A percentile compares a stretch with the other conserved stretches of the same genome.
These are phyloP conservation scores for Talaromyces sp. DNA, from an alignment of 2,329 filamentous ascomycete genomes.

Conservation along the genomic window DNA sequence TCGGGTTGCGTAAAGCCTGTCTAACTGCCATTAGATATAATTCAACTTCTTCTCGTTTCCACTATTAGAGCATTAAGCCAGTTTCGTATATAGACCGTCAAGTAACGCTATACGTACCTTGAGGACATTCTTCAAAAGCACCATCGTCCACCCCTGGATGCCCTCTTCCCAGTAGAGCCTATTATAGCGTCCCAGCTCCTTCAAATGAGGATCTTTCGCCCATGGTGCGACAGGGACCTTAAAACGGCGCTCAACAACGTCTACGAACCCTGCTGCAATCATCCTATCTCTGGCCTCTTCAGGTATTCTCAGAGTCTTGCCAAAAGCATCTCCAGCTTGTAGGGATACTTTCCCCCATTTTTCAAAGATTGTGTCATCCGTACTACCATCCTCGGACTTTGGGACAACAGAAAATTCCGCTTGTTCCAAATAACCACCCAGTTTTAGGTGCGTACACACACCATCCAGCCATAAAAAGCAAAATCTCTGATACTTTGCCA, in stretches of 20 bases:
- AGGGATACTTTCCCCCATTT: constrained; percentile 12
- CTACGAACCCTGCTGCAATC: constrained; percentile 16
- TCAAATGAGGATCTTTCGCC: constrained; percentile 19
- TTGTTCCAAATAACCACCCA: constrained; percentile 26
- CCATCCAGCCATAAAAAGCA: neutral
- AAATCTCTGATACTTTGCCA: neutral
- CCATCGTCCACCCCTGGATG: constrained; percentile 15
- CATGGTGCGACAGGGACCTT: constrained; percentile 19
- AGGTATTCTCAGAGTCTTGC: constrained; percentile 15
- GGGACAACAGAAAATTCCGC: constrained; percentile 21
- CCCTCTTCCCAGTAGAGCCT: constrained; percentile 10
- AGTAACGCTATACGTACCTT: neutral
- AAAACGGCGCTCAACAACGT: constrained; percentile 15
- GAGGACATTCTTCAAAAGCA: constrained; percentile 12
- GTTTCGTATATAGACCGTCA: neutral
- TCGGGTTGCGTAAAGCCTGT: neutral
- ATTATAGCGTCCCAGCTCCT: constrained; percentile 17
- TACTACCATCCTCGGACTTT: constrained; percentile 24
- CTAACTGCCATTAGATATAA: constrained; percentile 16
- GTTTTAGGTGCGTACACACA: constrained; percentile 24
- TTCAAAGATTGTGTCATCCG: constrained; percentile 13
- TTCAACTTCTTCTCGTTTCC: constrained; percentile 13
- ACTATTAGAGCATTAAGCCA: constrained; percentile 4
- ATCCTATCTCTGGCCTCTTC: constrained; percentile 20
- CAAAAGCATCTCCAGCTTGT: constrained; percentile 14